Evolutionary conservation across 2,329 filamentous ascomycete species (phyloP), one percentile per base, ranked within the genome.

Genomic region (Penicillium sclerotiorum): DNA sequence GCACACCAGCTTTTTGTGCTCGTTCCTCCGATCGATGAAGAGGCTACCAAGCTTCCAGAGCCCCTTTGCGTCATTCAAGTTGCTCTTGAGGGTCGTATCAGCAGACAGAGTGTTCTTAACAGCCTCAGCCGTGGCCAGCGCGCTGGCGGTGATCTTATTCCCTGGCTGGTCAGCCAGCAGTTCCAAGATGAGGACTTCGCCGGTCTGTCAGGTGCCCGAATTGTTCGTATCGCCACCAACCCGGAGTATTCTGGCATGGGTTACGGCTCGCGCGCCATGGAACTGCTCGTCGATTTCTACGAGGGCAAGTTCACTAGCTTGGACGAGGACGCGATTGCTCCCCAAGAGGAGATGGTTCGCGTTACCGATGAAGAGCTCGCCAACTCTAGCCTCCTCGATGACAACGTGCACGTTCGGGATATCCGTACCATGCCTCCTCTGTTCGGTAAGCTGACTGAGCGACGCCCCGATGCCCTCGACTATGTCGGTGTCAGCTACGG

Each of bases 151-250:
- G 94, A 99, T 70, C 76, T 99, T 46, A 99, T 99, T 49, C 94
- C 94, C 1, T 99, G 94, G 94, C 82, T 97, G 25, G 89, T 99
- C 55, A 95, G 90, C 68, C 92, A 97, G 68, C 94, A 99, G 68
- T 99, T 96, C 77, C 94, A 97, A 67, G 94, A 99, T 63, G 90
- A 95, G 58, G 91, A 96, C 58, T 99, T 99, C 68, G 94, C 93
- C 11, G 87, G 89, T 33, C 80, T 99, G 1, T 97, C 93, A 12
- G 95, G 94, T 48, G 94, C 93, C 27, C 85, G 94, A 53, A 77
- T 99, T 39, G 93, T 99, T 13, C 85, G 94, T 41, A 97, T 99
- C 63, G 94, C 95, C 17, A 96, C 94, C 1, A 95, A 96, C 68
- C 94, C 95, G 0, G 92, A 97, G 59, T 96, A 96, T 62, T 80